Percentiles rank a stretch among this genome's conserved stretches.
These are phyloP conservation scores for Nyctanthes arbortristis DNA, from an alignment of 257 asterid genomes.

Conservation along the genomic window DNA sequence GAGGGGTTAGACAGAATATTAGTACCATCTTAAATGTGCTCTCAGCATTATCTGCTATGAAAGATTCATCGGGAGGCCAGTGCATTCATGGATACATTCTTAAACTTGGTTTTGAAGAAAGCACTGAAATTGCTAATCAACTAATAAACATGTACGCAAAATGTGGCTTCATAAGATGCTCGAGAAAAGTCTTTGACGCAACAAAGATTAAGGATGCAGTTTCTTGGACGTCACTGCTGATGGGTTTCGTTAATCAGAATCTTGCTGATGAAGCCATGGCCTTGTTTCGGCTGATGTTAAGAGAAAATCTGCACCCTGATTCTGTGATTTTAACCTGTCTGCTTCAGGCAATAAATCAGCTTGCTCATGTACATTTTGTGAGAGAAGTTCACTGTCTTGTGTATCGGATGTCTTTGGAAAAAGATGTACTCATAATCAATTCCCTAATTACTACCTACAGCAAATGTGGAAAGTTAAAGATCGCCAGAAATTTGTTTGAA, in stretches of 20 bases:
- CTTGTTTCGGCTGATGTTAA: slow-evolving; percentile 46
- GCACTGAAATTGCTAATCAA: slow-evolving; percentile 43
- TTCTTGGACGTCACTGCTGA: slow-evolving; percentile 60
- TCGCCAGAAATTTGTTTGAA: slow-evolving; percentile 43
- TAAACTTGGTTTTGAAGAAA: slow-evolving; percentile 42
- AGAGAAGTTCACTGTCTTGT: slow-evolving; percentile 49
- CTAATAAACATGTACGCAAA: slow-evolving; percentile 40
- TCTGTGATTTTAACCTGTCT: slow-evolving; percentile 44
- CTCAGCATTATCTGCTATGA: slow-evolving; percentile 38
- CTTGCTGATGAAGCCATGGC: slow-evolving; percentile 38
- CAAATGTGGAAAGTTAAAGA: slow-evolving; percentile 43
- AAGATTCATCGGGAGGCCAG: slow-evolving; percentile 29
- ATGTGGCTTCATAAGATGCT: slow-evolving; percentile 33
- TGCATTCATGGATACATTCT: slow-evolving; percentile 46
- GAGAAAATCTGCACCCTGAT: slow-evolving; percentile 41
- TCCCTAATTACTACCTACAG: slow-evolving; percentile 54
- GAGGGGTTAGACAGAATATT: slow-evolving; percentile 31
- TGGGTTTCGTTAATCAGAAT: slow-evolving; percentile 36
- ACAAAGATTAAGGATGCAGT: slow-evolving; percentile 39
- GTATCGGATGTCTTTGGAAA: slow-evolving; percentile 29
- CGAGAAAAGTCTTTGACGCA: slow-evolving; percentile 36
- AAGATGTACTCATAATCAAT: slow-evolving; percentile 37
- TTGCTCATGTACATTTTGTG: slow-evolving; percentile 34
- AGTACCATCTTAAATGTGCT: slow-evolving; percentile 47
- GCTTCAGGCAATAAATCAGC: slow-evolving; percentile 47